Conservation (phyloP, 108 stramenopile genomes). For the Bacterosira constricta region DNA sequence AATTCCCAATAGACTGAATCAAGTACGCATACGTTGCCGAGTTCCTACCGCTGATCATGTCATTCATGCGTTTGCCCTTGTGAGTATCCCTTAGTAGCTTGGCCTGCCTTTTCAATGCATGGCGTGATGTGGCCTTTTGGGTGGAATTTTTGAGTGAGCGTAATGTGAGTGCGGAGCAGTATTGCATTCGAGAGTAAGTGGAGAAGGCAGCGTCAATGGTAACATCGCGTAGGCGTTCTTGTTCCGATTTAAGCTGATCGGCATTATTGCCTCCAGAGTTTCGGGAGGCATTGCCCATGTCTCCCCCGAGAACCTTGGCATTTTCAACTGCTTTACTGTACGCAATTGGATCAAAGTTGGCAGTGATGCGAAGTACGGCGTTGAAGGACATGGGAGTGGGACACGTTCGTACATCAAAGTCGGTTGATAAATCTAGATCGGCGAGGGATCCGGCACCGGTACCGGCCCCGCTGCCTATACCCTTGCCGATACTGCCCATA, state of each 20-base stretch:
- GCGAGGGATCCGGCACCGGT: conserved; percentile 42
- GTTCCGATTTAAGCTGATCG: conserved; percentile 14
- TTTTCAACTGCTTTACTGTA: conserved; percentile 36
- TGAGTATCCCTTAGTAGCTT: conserved; percentile 15
- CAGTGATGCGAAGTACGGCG: conserved; percentile 60
- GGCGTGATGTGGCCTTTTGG: conserved; percentile 43
- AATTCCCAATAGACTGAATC: conserved; percentile 54
- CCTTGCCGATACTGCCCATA: conserved; percentile 24
- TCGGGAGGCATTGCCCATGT: background rate
- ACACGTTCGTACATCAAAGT: conserved; percentile 46
- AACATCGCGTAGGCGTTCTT: conserved; percentile 56
- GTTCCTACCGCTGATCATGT: conserved; percentile 60
- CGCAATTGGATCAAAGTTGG: conserved; percentile 45
- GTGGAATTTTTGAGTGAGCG: conserved; percentile 25
- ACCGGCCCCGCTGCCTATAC: conserved; percentile 44
- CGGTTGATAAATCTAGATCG: conserved; percentile 6
- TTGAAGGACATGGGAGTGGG: conserved; percentile 77
- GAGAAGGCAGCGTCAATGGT: conserved; percentile 55
- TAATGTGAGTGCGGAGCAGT: conserved; percentile 40
- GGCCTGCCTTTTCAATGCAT: conserved; percentile 34
- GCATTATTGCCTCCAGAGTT: background rate
- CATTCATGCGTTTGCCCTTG: conserved; percentile 38
- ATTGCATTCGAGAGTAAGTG: conserved; percentile 46
- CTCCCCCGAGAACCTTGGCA: conserved; percentile 23
- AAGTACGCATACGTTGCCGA: conserved; percentile 61